Base-by-base conservation (phyloP, 306 rosid species). In the Cucurbita maxima region DNA sequence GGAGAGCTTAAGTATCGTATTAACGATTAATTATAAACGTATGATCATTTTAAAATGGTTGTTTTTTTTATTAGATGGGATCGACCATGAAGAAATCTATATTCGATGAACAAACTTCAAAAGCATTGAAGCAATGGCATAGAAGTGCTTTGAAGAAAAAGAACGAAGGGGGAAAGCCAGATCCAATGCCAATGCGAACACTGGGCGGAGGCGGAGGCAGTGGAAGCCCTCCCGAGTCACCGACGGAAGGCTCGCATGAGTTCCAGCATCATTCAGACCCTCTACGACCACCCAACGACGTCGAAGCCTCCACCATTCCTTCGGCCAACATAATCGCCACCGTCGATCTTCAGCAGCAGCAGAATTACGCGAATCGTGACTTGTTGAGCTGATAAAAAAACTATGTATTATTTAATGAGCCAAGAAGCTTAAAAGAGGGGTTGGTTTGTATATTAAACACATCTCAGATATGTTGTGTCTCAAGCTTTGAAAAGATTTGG, bases 61-160 rank as follows among this genome's bases (percentile, higher is more conserved):
- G 25, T 25, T 30, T 30, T 30, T 30, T 30, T 57, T 57, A n/a
- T 19, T 75, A 92, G 90, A 94, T 94, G 99, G 99, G 99, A 44
- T 87, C 99, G 0, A 94, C 92, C 0, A 94, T 94, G 99, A 94
- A 94, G 88, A 81, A 79, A 86, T 91, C 99, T 12, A 91, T 94
- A 60, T 94, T 94, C 50, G 99, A 94, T 20, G 97, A 94, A 0
- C 96, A 94, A 83, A 94, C 99, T 53, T 89, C 96, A 14, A 91
- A 79, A 81, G 99, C 99, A 0, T 56, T 94, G 56, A 85, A 80
- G 77, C 57, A 77, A 41, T 94, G 99, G 99, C 99, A 85, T 47
- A 82, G 81, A 76, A 89, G 89, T 41, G 99, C 97, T 30, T 75
- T 83, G 8, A 86, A 84, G 83, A 93, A 82, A 88, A 83, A 79